These are phyloP conservation scores for Scheffersomyces amazonensis DNA, from an alignment of 805 yeast species.

Conservation along the genomic window DNA sequence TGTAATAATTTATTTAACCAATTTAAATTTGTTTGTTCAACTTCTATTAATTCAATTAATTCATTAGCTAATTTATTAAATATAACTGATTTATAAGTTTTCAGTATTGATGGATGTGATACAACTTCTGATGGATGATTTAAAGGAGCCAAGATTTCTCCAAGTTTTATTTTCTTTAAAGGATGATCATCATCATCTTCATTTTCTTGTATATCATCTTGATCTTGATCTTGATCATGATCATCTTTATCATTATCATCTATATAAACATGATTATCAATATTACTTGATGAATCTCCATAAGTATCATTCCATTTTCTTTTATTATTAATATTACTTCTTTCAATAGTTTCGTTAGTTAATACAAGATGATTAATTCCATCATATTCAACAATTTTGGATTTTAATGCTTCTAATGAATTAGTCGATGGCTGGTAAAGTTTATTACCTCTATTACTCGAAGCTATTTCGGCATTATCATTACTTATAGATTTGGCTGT, in stretches of 20 bases:
- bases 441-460: constrained; percentile 29
- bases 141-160: constrained; percentile 69
- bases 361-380: constrained; percentile 33
- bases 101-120: constrained; percentile 63
- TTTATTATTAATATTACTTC: constrained; percentile 23
- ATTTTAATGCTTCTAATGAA: constrained; percentile 15
- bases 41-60: constrained; percentile 73
- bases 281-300: constrained; percentile 8
- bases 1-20: constrained; percentile 69
- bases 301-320: constrained; percentile 35
- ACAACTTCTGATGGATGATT: constrained; percentile 77
- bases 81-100: constrained; percentile 57
- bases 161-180: constrained; percentile 24
- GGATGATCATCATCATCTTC: constrained; percentile 26
- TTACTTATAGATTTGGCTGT: constrained; percentile 1
- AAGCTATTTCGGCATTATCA: constrained; percentile 8
- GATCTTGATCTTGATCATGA: constrained; percentile 15
- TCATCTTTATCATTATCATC: constrained; percentile 8
- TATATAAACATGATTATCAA: constrained; percentile 12
- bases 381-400: constrained; percentile 39
- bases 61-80: constrained; percentile 60
- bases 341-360: constrained; percentile 33
- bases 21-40: constrained; percentile 76
- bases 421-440: not conserved
- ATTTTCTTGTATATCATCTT: constrained; percentile 9